Evolutionary conservation across 2,329 filamentous ascomycete genomes (phyloP), one percentile per base, ranked within the genome.

Genomic region (Myriosclerotinia duriaeana): DNA sequence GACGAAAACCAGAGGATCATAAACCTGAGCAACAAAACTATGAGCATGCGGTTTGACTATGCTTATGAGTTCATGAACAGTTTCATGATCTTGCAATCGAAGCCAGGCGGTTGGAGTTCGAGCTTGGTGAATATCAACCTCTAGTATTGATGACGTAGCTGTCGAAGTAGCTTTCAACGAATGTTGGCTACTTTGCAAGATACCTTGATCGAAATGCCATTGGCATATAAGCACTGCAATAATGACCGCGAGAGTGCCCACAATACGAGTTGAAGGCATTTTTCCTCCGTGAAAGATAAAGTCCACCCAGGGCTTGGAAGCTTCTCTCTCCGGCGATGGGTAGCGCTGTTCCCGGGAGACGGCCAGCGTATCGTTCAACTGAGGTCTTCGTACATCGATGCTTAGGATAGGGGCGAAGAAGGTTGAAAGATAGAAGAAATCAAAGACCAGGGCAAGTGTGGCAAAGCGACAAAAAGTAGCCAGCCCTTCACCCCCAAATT

Each of bases 381-480:
- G 91, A 66, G 89, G 86, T 71, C 91, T 84, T 30, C 88, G 85
- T 12, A 94, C 89, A 75, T 94, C 91, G 53, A 94, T 87, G 73
- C 89, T 93, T 34, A 94, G 80, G 15, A 94, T 89, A 1, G 90
- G 87, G 4, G 93, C 81, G 74, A 94, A 93, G 78, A 93, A 93
- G 0, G 90, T 93, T 9, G 91, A 84, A 30, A 93, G 82, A 73
- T 90, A 93, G 73, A 93, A 87, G 69, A 90, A 89, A 76, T 94
- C 91, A 72, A 93, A 89, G 0, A 90, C 78, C 17, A 92, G 85
- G 0, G 90, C 91, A 62, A 93, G 85, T 2, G 88, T 88, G 3
- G 89, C 87, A 76, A 93, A 94, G 1, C 84, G 85, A 77, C 91
- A 93, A 72, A 93, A 93, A 0, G 88, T 89, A 0, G 87, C 85